phyloP scores from a whole-genome alignment of 257 asterid genomes.

The Rehmannia glutinosa region DNA sequence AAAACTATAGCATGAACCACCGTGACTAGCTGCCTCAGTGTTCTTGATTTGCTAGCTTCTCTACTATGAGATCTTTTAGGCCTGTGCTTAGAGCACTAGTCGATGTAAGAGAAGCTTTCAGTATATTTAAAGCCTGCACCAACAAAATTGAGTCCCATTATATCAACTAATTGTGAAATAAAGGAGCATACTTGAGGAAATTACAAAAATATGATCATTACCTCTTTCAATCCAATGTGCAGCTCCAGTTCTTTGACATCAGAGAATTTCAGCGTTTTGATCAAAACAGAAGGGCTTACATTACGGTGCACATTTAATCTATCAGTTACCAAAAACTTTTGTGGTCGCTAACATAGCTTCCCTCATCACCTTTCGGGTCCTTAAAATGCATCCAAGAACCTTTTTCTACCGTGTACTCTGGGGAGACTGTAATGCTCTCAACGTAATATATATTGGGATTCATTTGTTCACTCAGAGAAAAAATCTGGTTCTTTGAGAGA shows the following conservation, averaged over 20 bases:
- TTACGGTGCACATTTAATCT: neutral
- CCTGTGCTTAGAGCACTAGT: neutral
- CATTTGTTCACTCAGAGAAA: neutral
- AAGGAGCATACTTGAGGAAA: too few species aligned
- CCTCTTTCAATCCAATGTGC: neutral
- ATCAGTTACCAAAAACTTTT: neutral
- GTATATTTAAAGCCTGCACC: neutral
- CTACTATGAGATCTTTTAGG: neutral
- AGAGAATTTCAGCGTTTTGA: neutral
- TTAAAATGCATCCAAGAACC: neutral
- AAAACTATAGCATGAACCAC: too few species aligned
- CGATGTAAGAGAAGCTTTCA: slow-evolving; percentile 9
- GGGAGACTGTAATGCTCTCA: neutral
- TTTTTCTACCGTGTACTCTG: neutral
- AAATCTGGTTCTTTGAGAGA: neutral
- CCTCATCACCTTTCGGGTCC: neutral
- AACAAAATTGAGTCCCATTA: neutral
- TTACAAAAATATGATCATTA: neutral
- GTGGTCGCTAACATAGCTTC: neutral
- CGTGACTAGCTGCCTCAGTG: too few species aligned
- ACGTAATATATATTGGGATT: neutral
- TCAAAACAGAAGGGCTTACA: too few species aligned
- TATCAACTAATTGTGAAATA: too few species aligned
- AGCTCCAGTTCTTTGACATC: neutral
- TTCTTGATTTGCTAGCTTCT: neutral